Conservation (phyloP, 2,329 filamentous ascomycete species). For the Penicillium sp. region DNA sequence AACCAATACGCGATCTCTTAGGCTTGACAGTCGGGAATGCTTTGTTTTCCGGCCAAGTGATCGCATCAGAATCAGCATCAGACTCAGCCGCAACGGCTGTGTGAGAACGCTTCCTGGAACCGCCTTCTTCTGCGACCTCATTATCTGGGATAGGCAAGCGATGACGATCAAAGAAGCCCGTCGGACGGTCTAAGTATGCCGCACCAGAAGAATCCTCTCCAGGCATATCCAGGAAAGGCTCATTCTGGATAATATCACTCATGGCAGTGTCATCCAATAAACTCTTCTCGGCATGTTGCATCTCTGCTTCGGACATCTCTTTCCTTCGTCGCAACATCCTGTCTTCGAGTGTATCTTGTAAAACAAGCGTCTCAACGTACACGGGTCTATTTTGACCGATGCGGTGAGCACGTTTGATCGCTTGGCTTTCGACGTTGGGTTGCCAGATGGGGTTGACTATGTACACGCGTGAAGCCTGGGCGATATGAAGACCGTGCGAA, state of each 20-base stretch:
- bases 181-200: slow-evolving; percentile 29
- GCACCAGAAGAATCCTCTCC: slow-evolving; percentile 28
- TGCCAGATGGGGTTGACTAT: slow-evolving; percentile 88
- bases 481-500: slow-evolving; percentile 83
- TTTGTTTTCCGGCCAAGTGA: background rate
- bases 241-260: slow-evolving; percentile 59
- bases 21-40: background rate
- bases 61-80: background rate
- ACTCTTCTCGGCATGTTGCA: slow-evolving; percentile 57
- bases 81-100: background rate
- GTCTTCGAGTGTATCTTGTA: slow-evolving; percentile 80
- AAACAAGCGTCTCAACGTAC: slow-evolving; percentile 79
- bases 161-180: slow-evolving; percentile 42
- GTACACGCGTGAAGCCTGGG: slow-evolving; percentile 78
- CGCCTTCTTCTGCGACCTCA: background rate
- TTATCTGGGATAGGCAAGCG: slow-evolving; percentile 36
- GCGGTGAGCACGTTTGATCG: slow-evolving; percentile 83
- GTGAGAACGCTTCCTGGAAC: background rate
- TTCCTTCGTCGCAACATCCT: slow-evolving; percentile 72
- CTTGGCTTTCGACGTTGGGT: slow-evolving; percentile 81
- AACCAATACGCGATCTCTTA: slow-evolving; percentile 9
- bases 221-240: slow-evolving; percentile 48
- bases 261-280: slow-evolving; percentile 61
- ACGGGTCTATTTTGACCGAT: slow-evolving; percentile 81
- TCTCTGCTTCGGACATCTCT: slow-evolving; percentile 67